phyloP scores from a whole-genome alignment of 371 early-diverging fungal genomes.

The Circinella minor region DNA sequence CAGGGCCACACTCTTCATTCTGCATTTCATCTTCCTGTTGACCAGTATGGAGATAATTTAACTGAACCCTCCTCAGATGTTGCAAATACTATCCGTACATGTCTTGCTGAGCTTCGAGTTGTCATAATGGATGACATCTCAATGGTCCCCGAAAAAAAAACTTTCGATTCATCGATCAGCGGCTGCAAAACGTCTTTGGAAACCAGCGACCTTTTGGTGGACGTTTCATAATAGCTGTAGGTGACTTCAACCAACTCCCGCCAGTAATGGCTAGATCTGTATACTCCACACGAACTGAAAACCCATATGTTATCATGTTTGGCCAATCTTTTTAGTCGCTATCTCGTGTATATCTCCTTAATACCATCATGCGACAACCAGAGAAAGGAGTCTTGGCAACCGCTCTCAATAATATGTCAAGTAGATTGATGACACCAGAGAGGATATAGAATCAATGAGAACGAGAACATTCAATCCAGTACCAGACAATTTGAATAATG shows the following conservation, averaged over 20 bases:
- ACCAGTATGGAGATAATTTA: not conserved
- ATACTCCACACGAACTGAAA: not conserved
- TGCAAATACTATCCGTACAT: not conserved
- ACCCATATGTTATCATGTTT: conserved; percentile 2
- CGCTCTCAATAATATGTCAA: conserved; percentile 14
- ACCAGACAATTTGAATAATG: not conserved
- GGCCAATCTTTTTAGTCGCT: not conserved
- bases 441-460: not conserved
- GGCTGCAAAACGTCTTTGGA: not conserved
- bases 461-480: not conserved
- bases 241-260: conserved; percentile 15
- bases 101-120: not conserved
- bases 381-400: conserved; percentile 8
- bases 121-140: not conserved
- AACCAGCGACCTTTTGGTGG: not conserved
- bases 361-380: conserved; percentile 14
- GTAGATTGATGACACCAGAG: conserved; percentile 3
- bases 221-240: conserved; percentile 6
- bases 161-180: not conserved
- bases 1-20: not conserved
- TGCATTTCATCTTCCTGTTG: conserved; percentile 4
- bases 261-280: conserved; percentile 2
- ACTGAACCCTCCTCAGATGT: not conserved
- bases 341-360: conserved; percentile 13
- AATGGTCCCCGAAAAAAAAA: conserved; percentile 3